Base-by-base conservation (phyloP, 1,139 yeast species). In the Lodderomyces beijingensis region DNA sequence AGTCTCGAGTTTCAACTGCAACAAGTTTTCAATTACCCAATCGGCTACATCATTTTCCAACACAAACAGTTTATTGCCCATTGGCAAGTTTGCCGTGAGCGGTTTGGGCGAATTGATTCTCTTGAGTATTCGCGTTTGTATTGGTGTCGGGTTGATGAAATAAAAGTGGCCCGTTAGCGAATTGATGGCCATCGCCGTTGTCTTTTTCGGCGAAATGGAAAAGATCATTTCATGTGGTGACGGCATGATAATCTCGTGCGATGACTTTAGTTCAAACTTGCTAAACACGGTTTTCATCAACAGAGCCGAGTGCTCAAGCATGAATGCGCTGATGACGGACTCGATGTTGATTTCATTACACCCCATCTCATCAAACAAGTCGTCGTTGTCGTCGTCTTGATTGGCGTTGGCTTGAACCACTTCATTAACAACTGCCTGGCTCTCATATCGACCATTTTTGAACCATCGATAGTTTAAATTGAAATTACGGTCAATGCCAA, bases 401-500 rank as follows among this genome's bases (percentile, higher is more conserved):
- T 48, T 50, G 10, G 43, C 35, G 12, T 23, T 23, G 7, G 11
- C 6, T 4, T 20, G 21, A 20, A 35, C 24, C n/a, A 46, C 32
- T 15, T 46, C 42, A 14, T 37, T 36, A 13, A 49, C 38, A 21
- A 50, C 56, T 29, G 54, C 54, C 28, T 51, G 44, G 11, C 44
- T 35, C 12, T 45, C 39, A 34, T 50, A 60, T 25, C 53, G 53
- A 1, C 80, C 82, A 43, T 80, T 79, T 39, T 76, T 71, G 40
- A 69, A 70, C 95, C 95, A 87, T 40, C 81, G 67, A 46, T 79
- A 71, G 30, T 70, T 65, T 31, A 82, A 57, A 18, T 71, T 66
- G 41, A 76, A 66, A 17, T 62, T 53, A 28, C 60, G 66, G 43
- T 75, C 74, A 14, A 83, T 65, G 0, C 91, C 91, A 38, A 86